Conservation (phyloP, 202 grass and related monocot species). For the Zizania palustris region DNA sequence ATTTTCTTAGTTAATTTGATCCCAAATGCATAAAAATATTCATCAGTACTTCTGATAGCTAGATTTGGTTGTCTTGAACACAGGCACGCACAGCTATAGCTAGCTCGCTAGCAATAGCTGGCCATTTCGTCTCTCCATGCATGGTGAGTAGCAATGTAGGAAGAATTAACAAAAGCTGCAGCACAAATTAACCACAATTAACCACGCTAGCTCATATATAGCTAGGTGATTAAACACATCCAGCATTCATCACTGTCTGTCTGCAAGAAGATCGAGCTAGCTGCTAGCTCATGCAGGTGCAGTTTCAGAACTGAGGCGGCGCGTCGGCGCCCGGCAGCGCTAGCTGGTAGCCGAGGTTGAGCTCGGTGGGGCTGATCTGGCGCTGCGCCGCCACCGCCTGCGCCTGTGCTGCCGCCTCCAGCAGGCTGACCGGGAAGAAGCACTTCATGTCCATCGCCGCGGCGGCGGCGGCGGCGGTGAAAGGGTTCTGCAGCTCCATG, state of each 20-base stretch:
- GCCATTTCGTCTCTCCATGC: neutral
- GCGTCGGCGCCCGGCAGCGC: neutral
- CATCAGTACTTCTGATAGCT: neutral
- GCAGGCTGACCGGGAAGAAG: slow-evolving; percentile 44
- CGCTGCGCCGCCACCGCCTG: neutral
- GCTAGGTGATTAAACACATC: too few relatives aligned
- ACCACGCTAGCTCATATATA: neutral
- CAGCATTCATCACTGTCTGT: neutral
- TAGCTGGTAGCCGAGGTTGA: slow-evolving; percentile 58
- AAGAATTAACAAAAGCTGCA: neutral
- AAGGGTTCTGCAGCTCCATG: slow-evolving; percentile 41
- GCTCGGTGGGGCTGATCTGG: slow-evolving; percentile 43
- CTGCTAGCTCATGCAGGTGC: neutral
- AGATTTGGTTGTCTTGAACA: neutral
- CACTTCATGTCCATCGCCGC: slow-evolving; percentile 55
- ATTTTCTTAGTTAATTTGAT: neutral
- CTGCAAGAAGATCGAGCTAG: neutral
- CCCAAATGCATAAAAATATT: neutral
- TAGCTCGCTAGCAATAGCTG: too few relatives aligned
- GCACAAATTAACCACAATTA: neutral
- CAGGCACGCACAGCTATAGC: too few relatives aligned
- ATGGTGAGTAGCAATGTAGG: neutral
- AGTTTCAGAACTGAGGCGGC: slow-evolving; percentile 27
- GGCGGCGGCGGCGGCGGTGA: neutral
- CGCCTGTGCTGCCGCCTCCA: slow-evolving; percentile 18